Evolutionary conservation across 2,329 filamentous ascomycete species (phyloP).

Genomic region (Paracoccidioides lutzii): DNA sequence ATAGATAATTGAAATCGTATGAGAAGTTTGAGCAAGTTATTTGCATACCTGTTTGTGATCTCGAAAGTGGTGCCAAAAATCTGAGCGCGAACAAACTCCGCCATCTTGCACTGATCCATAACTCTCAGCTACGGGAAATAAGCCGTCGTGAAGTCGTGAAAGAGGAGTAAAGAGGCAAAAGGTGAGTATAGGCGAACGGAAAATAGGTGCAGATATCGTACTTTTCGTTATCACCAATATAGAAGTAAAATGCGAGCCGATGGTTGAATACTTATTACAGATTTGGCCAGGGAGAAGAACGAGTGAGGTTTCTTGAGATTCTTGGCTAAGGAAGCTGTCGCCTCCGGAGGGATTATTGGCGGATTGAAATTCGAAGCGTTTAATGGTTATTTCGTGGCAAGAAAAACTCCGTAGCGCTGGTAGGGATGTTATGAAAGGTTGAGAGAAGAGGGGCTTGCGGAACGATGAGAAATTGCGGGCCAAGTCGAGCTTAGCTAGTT

Average conservation of each 20-base stretch:
- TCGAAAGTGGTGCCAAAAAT: constrained; percentile 99
- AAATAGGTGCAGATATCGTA: not conserved
- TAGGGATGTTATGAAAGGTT: not conserved
- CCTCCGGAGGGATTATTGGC: no score
- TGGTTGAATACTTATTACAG: no score
- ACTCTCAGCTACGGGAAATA: not conserved
- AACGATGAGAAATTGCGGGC: not conserved
- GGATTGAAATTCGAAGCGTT: not conserved
- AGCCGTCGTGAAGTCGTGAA: not conserved
- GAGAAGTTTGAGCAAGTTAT: not conserved
- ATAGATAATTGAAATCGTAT: not conserved
- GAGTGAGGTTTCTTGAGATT: no score
- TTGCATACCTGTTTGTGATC: constrained; percentile 82
- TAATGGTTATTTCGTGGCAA: not conserved
- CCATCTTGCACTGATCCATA: constrained; percentile 54
- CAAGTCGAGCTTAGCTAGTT: not conserved
- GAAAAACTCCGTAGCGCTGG: not conserved
- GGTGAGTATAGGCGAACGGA: not conserved
- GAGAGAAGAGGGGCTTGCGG: not conserved
- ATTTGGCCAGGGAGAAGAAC: no score
- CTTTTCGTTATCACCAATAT: not conserved
- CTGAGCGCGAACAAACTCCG: constrained; percentile 97
- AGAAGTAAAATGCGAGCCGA: no score
- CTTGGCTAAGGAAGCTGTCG: no score
- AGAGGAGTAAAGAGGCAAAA: not conserved